These are phyloP conservation scores for Trypanosoma caninum DNA, from an alignment of 208 protist genomes.

Conservation along the genomic window DNA sequence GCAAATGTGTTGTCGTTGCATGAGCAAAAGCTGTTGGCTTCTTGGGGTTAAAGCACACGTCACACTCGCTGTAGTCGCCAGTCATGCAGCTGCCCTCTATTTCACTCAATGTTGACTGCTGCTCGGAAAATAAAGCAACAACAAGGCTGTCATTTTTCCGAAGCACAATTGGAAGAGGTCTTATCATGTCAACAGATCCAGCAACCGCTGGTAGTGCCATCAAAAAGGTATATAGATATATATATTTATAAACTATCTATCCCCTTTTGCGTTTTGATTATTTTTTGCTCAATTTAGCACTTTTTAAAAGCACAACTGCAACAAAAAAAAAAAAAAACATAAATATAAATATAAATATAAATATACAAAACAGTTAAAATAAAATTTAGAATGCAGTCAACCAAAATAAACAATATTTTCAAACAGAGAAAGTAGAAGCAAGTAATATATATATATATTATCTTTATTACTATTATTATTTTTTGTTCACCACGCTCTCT, in stretches of 20 bases:
- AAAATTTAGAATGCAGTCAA: no score
- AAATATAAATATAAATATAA: no score
- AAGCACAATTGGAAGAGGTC: slow-evolving; percentile 61
- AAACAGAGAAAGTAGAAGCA: no score
- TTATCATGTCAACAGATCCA: neutral
- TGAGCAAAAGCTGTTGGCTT: slow-evolving; percentile 62
- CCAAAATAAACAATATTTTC: no score
- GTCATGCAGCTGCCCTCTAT: slow-evolving; percentile 30
- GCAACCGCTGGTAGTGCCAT: neutral
- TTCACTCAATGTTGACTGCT: slow-evolving; percentile 46
- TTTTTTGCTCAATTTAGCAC: no score
- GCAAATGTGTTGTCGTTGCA: slow-evolving; percentile 66
- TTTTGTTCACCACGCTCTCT: neutral
- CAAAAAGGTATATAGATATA: neutral
- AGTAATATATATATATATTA: neutral
- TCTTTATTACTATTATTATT: neutral
- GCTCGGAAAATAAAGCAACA: slow-evolving; percentile 67
- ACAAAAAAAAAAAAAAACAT: no score
- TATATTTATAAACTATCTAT: no score
- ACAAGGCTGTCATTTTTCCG: slow-evolving; percentile 69
- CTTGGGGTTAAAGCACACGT: slow-evolving; percentile 66
- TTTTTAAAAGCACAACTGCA: no score
- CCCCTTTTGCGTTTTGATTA: no score
- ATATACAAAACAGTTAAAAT: no score
- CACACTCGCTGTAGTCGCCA: slow-evolving; percentile 83